Percentiles rank a stretch among this genome's conserved stretches.
Conservation (phyloP, 2,329 filamentous ascomycete genomes). For the Trichoderma sp. region DNA sequence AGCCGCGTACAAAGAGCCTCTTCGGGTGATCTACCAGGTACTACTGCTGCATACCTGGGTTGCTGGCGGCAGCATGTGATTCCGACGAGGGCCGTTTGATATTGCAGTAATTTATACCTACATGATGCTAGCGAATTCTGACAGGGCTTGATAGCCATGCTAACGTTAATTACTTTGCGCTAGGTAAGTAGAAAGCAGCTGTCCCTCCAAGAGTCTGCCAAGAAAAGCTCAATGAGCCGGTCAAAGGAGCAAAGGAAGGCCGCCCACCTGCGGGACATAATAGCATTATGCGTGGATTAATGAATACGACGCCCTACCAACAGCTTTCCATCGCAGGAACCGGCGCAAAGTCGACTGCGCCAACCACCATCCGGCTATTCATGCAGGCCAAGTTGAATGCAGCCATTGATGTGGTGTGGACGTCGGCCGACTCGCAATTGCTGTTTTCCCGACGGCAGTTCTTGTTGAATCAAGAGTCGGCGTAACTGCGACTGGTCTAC, state of each 20-base stretch:
- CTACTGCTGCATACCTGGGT: neutral
- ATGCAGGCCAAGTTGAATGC: conserved; percentile 7
- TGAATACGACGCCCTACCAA: conserved; percentile 5
- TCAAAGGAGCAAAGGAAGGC: neutral
- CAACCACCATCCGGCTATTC: neutral
- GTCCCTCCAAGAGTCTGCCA: neutral
- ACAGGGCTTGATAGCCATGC: neutral
- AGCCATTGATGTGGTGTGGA: neutral
- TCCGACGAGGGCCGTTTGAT: neutral
- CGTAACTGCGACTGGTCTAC: neutral
- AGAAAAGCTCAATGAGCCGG: neutral
- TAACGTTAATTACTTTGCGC: neutral
- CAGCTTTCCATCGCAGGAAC: neutral
- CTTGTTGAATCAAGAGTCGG: neutral
- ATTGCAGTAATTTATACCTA: neutral
- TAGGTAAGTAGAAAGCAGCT: neutral
- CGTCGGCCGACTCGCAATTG: neutral
- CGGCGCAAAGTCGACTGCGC: neutral
- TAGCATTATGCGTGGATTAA: conserved; percentile 6
- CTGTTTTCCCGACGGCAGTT: conserved; percentile 7
- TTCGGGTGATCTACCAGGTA: neutral
- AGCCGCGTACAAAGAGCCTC: neutral
- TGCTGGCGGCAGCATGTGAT: conserved; percentile 1
- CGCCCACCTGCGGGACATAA: neutral
- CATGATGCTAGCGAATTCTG: neutral